These are phyloP conservation scores for Violaceomyces palustris DNA, from an alignment of 1,284 basidiomycete genomes.

Conservation along the genomic window DNA sequence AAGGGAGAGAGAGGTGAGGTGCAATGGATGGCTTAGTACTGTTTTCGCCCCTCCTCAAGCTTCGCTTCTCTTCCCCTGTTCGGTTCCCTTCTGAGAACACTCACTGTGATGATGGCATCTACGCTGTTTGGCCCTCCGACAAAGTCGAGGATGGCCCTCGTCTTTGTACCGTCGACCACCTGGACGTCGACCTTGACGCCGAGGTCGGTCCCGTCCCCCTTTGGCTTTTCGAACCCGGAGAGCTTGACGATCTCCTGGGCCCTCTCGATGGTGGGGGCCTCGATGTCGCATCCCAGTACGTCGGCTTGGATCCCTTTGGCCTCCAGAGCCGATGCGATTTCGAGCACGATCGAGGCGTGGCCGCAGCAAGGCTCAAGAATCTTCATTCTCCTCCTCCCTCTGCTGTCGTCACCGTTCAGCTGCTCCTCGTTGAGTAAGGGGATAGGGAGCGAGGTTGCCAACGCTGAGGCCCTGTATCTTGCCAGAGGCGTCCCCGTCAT, in stretches of 20 bases:
- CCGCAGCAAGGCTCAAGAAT: conserved; percentile 33
- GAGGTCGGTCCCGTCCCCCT: too few relatives aligned
- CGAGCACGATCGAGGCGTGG: conserved; percentile 21
- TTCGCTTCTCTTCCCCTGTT: too few relatives aligned
- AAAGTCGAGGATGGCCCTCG: conserved; percentile 7
- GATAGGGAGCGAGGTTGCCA: conserved; percentile 17
- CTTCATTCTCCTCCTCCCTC: too few relatives aligned
- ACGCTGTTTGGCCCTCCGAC: conserved; percentile 14
- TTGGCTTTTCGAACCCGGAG: conserved; percentile 11
- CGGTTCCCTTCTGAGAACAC: too few relatives aligned
- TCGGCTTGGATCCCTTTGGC: conserved; percentile 11
- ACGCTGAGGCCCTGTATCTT: conserved; percentile 21
- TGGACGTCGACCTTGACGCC: conserved; percentile 5
- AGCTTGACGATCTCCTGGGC: conserved; percentile 10
- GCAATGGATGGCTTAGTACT: too few relatives aligned
- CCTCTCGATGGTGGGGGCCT: conserved; percentile 10
- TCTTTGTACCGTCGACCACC: conserved; percentile 13
- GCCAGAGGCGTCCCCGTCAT: conserved; percentile 29
- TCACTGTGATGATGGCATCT: conserved; percentile 27
- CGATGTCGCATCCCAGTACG: conserved; percentile 21
- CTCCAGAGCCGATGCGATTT: conserved; percentile 25
- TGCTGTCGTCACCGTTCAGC: too few relatives aligned
- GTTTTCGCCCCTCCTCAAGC: too few relatives aligned
- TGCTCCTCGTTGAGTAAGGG: conserved; percentile 6
- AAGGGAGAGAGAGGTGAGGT: too few relatives aligned